Conservation (phyloP, 129 eudicot species). For the Daucus carota region DNA sequence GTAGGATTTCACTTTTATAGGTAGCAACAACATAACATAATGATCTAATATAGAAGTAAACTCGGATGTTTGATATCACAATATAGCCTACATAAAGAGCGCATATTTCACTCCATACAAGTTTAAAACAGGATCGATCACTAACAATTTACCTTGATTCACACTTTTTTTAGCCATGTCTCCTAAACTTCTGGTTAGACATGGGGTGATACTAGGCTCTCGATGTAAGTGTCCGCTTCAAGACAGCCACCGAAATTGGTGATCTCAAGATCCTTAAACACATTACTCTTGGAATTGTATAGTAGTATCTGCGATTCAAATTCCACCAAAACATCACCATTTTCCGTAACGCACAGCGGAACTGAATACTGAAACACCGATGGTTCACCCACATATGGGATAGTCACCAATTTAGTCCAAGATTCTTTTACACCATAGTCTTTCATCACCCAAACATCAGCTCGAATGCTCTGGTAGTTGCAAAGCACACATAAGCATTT, state of each 20-base stretch:
- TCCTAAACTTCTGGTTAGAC: constrained; percentile 16
- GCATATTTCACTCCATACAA: neutral
- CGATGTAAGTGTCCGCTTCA: constrained; percentile 31
- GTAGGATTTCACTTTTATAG: neutral
- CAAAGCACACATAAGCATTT: constrained; percentile 41
- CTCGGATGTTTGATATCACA: neutral
- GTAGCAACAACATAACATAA: neutral
- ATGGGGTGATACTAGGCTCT: constrained; percentile 50
- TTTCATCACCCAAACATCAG: constrained; percentile 63
- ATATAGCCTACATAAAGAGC: neutral
- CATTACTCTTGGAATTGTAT: constrained; percentile 28
- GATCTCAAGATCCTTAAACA: constrained; percentile 19
- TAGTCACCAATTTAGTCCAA: constrained; percentile 50
- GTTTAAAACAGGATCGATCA: neutral
- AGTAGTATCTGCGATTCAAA: constrained; percentile 17
- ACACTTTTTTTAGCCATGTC: constrained; percentile 5
- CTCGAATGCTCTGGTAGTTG: constrained; percentile 15
- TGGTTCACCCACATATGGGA: constrained; percentile 34
- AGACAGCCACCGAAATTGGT: constrained; percentile 25
- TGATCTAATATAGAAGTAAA: neutral
- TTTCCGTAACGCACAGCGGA: constrained; percentile 30
- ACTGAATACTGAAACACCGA: constrained; percentile 18
- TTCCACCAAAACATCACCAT: constrained; percentile 39
- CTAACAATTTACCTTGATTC: constrained; percentile 14
- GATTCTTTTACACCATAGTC: constrained; percentile 60